phyloP scores from a whole-genome alignment of 2,329 filamentous ascomycete genomes.

The Fusarium sp. region DNA sequence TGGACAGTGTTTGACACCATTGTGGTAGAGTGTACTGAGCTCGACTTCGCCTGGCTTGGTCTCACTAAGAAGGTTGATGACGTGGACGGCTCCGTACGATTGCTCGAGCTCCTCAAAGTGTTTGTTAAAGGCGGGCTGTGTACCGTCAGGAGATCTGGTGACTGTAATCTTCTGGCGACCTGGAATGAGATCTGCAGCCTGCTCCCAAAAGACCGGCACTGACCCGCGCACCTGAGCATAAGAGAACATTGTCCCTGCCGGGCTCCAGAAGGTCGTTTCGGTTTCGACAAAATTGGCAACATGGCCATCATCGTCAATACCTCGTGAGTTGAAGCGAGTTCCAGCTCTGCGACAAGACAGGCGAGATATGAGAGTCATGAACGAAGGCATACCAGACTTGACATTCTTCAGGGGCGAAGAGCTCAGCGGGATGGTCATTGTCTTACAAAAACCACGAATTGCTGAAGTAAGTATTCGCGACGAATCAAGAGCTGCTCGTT shows the following conservation, averaged over 20 bases:
- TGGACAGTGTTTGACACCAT: slow-evolving; percentile 81
- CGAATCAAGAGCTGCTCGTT: slow-evolving; percentile 84
- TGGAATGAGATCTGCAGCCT: slow-evolving; percentile 87
- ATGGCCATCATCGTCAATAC: slow-evolving; percentile 97
- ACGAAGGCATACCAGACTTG: slow-evolving; percentile 82
- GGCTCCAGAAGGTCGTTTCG: slow-evolving; percentile 92
- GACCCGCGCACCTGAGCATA: slow-evolving; percentile 95
- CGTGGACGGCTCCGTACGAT: slow-evolving; percentile 90
- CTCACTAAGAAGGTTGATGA: slow-evolving; percentile 94
- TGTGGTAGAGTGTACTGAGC: slow-evolving; percentile 83
- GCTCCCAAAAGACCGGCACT: slow-evolving; percentile 98
- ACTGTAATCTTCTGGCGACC: slow-evolving; percentile 95
- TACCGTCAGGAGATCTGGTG: slow-evolving; percentile 89
- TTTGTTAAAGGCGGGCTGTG: slow-evolving; percentile 94
- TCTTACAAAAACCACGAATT: slow-evolving; percentile 92
- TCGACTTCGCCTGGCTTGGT: slow-evolving; percentile 89
- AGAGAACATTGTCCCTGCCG: slow-evolving; percentile 84
- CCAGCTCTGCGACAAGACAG: slow-evolving; percentile 92
- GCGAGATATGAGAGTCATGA: slow-evolving; percentile 90
- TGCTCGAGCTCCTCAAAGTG: slow-evolving; percentile 92
- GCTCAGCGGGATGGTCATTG: slow-evolving; percentile 85
- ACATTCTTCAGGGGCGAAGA: slow-evolving; percentile 78
- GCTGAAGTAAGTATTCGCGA: slow-evolving; percentile 93
- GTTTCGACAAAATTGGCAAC: slow-evolving; percentile 99
- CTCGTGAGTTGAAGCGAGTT: slow-evolving; percentile 96